Base-by-base conservation (phyloP, 1,284 basidiomycete genomes). In the Austroboletus novae-zelandiae region DNA sequence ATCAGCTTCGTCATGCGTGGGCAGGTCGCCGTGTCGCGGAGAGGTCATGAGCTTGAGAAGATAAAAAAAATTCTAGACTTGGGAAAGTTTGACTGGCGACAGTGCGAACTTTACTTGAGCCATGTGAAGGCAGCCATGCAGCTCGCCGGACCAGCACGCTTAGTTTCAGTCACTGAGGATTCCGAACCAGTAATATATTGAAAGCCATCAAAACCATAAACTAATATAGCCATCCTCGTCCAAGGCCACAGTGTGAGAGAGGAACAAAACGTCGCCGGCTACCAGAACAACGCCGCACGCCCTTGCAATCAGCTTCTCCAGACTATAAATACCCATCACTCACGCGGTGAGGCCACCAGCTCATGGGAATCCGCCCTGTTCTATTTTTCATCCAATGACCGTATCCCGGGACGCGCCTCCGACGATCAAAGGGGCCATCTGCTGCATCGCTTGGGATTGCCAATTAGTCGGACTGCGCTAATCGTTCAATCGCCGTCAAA, bases 1-100 rank as follows among this genome's bases (percentile, higher is more conserved):
- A 5, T 57, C 40, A 45, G 47, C n/a, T 51, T 55, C 40, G 53
- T 60, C 59, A 47, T 60, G 39, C 9, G 44, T 46, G 40, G 51
- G 48, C 20, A 61, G 31, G 40, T 44, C 48, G 32, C 23, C 43
- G 45, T 56, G 59, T 4, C 47, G 35, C 13, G 45, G 9, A 25
- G 61, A 44, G 20, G 58, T 44, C 58, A 61, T 63, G 34, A 15
- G 17, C 35, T 36, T 17, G 35, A 36, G 35, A 36, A 17, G 8
- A 36, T 4, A 36, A 32, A 27, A 27, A 27, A 27, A 8, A 4
- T 27, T 27, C 15, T 36, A 17, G 35, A 36, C 35, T 36, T 9
- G 35, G 35, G 6, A 34, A 34, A 34, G 32, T n/a, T 34, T 11
- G 32, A 34, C 32, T n/a, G 32, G 9, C 30, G 30, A 32, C 13